A percentile compares a stretch with the other conserved stretches of the same genome.
Evolutionary conservation across 768 basidiomycete species (phyloP).

Genomic region (Tulasnella calospora): DNA sequence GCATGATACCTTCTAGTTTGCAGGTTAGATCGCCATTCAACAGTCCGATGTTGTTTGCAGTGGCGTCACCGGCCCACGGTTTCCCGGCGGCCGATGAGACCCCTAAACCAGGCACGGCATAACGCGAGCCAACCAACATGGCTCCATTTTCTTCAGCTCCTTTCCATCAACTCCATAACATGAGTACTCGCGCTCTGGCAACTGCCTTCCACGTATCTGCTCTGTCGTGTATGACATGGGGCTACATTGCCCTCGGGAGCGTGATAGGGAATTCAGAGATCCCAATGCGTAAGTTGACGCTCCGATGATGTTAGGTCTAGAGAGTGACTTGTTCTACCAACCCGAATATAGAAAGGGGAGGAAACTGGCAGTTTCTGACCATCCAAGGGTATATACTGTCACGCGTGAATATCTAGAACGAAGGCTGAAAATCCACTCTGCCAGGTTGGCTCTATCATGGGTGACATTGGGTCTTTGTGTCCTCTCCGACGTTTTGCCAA

Average conservation of each 20-base stretch:
- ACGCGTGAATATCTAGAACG: background rate
- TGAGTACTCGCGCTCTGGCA: background rate
- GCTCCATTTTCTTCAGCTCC: background rate
- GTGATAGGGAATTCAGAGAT: background rate
- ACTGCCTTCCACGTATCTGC: slow-evolving; percentile 3
- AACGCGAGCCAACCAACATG: background rate
- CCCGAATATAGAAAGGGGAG: slow-evolving; percentile 39
- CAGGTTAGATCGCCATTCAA: background rate
- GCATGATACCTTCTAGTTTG: background rate
- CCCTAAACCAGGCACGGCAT: background rate
- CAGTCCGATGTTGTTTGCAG: background rate
- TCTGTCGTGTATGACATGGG: slow-evolving; percentile 7
- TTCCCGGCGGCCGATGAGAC: background rate
- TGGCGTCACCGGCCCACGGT: background rate
- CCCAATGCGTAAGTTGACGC: background rate
- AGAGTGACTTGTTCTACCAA: background rate
- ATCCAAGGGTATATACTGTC: slow-evolving; percentile 56
- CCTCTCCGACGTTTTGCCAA: background rate
- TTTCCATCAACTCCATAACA: background rate
- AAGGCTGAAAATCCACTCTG: background rate
- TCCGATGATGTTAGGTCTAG: background rate
- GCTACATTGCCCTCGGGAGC: background rate
- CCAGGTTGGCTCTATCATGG: background rate
- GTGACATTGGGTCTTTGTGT: background rate
- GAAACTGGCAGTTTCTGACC: slow-evolving; percentile 68